Conservation (phyloP, 2,329 filamentous ascomycete species). For the Neopestalotiopsis sp. region DNA sequence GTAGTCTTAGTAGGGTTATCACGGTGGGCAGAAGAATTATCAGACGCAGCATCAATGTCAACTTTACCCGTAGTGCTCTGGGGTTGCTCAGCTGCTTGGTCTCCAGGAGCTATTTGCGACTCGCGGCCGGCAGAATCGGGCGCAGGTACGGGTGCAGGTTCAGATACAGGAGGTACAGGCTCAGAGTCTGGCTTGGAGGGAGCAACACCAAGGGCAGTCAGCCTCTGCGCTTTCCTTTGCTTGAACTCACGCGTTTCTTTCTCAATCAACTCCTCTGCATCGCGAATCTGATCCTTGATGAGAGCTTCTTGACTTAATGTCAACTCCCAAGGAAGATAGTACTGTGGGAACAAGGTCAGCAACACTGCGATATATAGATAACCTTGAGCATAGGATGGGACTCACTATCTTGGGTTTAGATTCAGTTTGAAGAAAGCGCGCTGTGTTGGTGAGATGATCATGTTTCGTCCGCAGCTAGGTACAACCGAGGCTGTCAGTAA, state of each 20-base stretch:
- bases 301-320: constrained; percentile 70
- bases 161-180: constrained; percentile 37
- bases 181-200: constrained; percentile 31
- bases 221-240: constrained; percentile 48
- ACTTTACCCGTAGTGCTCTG: constrained; percentile 51
- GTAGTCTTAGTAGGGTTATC: constrained; percentile 41
- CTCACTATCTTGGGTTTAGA: constrained; percentile 77
- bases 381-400: constrained; percentile 24
- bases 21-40: constrained; percentile 38
- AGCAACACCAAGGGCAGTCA: constrained; percentile 41
- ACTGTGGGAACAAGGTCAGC: constrained; percentile 54
- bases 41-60: constrained; percentile 23
- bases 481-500: constrained; percentile 28
- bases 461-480: constrained; percentile 77
- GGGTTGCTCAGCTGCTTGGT: constrained; percentile 16
- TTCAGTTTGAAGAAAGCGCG: constrained; percentile 75
- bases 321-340: constrained; percentile 84
- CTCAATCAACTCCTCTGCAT: constrained; percentile 67
- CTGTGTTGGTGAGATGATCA: constrained; percentile 71
- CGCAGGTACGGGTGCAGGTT: constrained; percentile 26
- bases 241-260: constrained; percentile 71
- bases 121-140: constrained; percentile 17
- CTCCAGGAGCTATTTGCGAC: not conserved
- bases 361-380: not conserved
- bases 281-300: constrained; percentile 73